Conservation (phyloP, 139 green algal genomes). For the Auxenochlorella protothecoides region DNA sequence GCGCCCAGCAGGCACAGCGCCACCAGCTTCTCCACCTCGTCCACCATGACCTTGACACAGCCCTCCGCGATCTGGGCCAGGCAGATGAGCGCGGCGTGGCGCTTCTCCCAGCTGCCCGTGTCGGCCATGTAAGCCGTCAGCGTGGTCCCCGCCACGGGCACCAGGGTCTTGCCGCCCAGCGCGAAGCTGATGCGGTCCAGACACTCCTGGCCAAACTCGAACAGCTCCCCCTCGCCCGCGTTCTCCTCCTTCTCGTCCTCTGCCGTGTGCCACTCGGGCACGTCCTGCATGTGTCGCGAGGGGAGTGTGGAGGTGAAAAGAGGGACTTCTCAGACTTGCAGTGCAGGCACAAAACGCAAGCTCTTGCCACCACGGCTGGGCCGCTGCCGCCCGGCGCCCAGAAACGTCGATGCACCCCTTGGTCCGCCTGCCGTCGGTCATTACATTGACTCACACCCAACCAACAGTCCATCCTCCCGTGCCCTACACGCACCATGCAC, state of each 20-base stretch:
- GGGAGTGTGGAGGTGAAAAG: no score
- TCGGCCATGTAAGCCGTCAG: slow-evolving; percentile 66
- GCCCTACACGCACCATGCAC: no score
- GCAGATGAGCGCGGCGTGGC: slow-evolving; percentile 85
- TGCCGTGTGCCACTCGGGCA: slow-evolving; percentile 67
- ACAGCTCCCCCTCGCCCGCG: slow-evolving; percentile 67
- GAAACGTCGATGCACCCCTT: no score
- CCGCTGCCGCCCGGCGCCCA: no score
- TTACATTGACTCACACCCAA: no score
- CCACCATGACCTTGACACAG: slow-evolving; percentile 81
- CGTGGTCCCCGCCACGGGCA: slow-evolving; percentile 57
- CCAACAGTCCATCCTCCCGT: no score
- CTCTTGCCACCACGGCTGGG: no score
- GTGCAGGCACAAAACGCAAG: no score
- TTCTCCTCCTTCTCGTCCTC: slow-evolving; percentile 55
- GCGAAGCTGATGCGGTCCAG: slow-evolving; percentile 86
- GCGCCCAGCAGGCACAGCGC: slow-evolving; percentile 67
- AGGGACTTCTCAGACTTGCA: no score
- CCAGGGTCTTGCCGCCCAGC: slow-evolving; percentile 81
- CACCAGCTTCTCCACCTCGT: slow-evolving; percentile 52
- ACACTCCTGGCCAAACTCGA: slow-evolving; percentile 77
- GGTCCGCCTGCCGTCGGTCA: no score
- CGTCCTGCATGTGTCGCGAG: slow-evolving; percentile 39
- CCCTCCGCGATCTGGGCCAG: slow-evolving; percentile 95
- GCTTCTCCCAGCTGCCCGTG: slow-evolving; percentile 77